A percentile compares a stretch with the other conserved stretches of the same genome.
Evolutionary conservation across 2,329 filamentous ascomycete species (phyloP).

Genomic region (Nothophoma quercina): DNA sequence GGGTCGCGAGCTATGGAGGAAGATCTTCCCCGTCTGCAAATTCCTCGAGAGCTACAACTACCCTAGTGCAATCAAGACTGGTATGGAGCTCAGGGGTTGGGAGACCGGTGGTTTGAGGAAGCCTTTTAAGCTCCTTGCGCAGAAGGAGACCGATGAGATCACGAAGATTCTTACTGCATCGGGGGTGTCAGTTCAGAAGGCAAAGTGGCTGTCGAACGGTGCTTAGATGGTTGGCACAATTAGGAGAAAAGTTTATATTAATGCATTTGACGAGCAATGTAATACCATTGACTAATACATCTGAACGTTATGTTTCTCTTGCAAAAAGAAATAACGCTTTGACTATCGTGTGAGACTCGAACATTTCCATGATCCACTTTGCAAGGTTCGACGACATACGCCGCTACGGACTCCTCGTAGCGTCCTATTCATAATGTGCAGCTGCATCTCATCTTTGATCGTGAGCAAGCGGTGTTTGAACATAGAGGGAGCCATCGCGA

Average conservation of each 20-base stretch:
- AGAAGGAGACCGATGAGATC: constrained; percentile 13
- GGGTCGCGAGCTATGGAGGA: constrained; percentile 58
- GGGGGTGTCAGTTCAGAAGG: constrained; percentile 3
- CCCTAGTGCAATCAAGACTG: constrained; percentile 58
- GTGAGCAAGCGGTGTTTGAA: no score
- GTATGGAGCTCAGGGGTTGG: constrained; percentile 57
- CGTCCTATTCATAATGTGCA: no score
- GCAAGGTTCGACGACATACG: no score
- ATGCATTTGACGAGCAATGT: not conserved
- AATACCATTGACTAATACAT: no score
- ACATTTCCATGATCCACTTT: no score
- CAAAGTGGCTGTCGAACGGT: constrained; percentile 10
- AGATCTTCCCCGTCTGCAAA: constrained; percentile 60
- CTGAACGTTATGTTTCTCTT: no score
- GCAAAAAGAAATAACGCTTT: no score
- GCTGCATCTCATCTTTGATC: no score
- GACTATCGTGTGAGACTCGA: no score
- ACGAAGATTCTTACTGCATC: constrained; percentile 8
- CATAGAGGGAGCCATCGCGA: no score
- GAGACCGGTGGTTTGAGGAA: constrained; percentile 59
- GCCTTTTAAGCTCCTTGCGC: constrained; percentile 54
- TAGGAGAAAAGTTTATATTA: not conserved
- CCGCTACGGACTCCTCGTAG: no score
- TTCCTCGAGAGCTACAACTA: constrained; percentile 60
- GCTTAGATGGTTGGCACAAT: not conserved